These are phyloP conservation scores for Podospora didyma DNA, from an alignment of 495 filamentous ascomycete species.

Conservation along the genomic window DNA sequence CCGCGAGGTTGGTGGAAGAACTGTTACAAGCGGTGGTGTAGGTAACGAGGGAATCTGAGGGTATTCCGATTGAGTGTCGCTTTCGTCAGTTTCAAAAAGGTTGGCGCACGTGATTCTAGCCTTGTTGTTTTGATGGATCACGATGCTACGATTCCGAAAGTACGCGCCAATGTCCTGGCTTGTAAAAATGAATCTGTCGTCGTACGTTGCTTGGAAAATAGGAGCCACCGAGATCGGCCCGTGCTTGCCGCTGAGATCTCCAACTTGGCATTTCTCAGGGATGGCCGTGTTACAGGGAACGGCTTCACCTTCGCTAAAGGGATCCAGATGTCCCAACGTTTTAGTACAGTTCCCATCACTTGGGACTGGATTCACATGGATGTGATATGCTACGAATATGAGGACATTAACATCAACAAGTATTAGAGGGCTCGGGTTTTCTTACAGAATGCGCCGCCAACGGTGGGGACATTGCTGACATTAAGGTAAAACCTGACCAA, in stretches of 20 bases:
- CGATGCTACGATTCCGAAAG: conserved; percentile 75
- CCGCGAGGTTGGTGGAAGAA: too few relatives aligned
- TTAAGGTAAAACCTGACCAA: conserved; percentile 60
- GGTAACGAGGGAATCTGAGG: too few relatives aligned
- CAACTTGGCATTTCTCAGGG: conserved; percentile 73
- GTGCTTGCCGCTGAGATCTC: conserved; percentile 82
- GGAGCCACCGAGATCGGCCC: conserved; percentile 51
- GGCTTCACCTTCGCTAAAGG: conserved; percentile 56
- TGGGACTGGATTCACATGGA: conserved; percentile 72
- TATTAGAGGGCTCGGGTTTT: too few relatives aligned
- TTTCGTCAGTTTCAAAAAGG: too few relatives aligned
- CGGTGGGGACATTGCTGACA: conserved; percentile 62
- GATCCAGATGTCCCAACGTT: conserved; percentile 58
- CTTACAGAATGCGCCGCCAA: conserved; percentile 69
- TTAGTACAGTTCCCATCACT: conserved; percentile 73
- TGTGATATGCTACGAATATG: conserved; percentile 63
- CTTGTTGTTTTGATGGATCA: conserved; percentile 69
- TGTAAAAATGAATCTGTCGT: conserved; percentile 66
- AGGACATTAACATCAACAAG: neutral
- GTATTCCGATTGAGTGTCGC: too few relatives aligned
- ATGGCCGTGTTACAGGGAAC: conserved; percentile 57
- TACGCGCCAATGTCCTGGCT: conserved; percentile 54
- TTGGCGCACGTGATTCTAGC: conserved; percentile 71
- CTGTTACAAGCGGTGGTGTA: too few relatives aligned
- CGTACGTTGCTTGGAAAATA: conserved; percentile 47